A percentile compares a stretch with the other conserved stretches of the same genome.
Evolutionary conservation across 108 stramenopile species (phyloP).

Genomic region (Parietichytrium sp.): DNA sequence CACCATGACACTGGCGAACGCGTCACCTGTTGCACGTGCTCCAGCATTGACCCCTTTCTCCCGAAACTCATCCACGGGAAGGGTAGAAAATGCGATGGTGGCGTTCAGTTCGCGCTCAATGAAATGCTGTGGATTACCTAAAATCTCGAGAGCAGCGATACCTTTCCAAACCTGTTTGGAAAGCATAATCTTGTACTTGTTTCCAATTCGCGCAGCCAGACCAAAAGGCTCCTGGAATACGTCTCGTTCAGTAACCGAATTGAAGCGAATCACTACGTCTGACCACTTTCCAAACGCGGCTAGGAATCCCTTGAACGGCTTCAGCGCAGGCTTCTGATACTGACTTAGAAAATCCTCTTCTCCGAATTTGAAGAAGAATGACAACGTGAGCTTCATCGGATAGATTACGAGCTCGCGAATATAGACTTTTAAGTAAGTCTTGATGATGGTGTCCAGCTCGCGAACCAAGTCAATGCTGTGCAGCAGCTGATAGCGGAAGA

Average conservation of each 20-base stretch:
- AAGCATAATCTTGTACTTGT: neutral
- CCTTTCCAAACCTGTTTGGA: slow-evolving; percentile 31
- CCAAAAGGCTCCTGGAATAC: neutral
- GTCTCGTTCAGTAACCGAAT: neutral
- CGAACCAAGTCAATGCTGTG: neutral
- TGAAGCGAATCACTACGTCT: neutral
- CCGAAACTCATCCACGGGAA: neutral
- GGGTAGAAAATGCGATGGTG: neutral
- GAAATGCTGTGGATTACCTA: slow-evolving; percentile 20
- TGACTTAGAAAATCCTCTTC: neutral
- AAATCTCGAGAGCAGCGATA: slow-evolving; percentile 33
- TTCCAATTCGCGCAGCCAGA: neutral
- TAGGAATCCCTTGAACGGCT: slow-evolving; percentile 4
- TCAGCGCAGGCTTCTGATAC: slow-evolving; percentile 2
- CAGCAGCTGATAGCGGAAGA: neutral
- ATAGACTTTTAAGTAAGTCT: neutral
- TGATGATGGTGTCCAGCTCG: neutral
- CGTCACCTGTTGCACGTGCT: neutral
- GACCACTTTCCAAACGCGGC: slow-evolving; percentile 31
- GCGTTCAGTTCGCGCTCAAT: neutral
- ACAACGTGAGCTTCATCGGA: slow-evolving; percentile 31
- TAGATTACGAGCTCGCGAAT: neutral
- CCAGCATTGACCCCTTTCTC: neutral
- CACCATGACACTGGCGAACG: neutral
- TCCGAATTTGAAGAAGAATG: slow-evolving; percentile 34